Percentiles rank a stretch among this genome's conserved stretches.
Evolutionary conservation across 148 eudicot species (phyloP).

Genomic region (Silene conica): DNA sequence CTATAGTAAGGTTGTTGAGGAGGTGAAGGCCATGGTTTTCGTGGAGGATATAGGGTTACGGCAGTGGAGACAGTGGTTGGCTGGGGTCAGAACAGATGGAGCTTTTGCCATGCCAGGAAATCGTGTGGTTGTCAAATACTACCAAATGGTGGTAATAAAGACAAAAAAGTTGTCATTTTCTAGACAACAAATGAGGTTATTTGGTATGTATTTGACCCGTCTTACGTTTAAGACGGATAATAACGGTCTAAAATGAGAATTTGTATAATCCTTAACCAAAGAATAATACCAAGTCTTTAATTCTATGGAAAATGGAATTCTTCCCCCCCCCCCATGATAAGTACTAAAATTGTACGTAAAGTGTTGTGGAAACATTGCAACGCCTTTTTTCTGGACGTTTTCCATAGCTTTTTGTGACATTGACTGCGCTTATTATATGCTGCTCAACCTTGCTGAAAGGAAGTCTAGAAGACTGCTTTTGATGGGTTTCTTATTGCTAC

Average conservation of each 20-base stretch:
- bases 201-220: too few species aligned
- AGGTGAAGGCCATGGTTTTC: background rate
- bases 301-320: background rate
- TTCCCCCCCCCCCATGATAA: too few species aligned
- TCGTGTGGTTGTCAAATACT: too few species aligned
- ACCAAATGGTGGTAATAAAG: too few species aligned
- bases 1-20: background rate
- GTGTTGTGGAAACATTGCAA: background rate
- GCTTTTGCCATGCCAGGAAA: background rate
- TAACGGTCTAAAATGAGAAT: too few species aligned
- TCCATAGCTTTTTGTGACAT: background rate
- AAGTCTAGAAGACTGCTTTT: background rate
- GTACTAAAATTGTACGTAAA: too few species aligned
- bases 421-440: background rate
- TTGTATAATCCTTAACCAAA: background rate
- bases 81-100: background rate
- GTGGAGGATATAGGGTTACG: background rate
- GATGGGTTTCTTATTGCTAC: slow-evolving; percentile 12
- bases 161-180: too few species aligned
- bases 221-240: too few species aligned
- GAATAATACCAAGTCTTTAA: background rate
- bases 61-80: background rate
- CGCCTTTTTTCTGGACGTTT: background rate
- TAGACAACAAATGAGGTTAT: too few species aligned
- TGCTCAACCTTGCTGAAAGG: background rate